Evolutionary conservation across 2,329 filamentous ascomycete species (phyloP).

Genomic region (Capronia epimyces): DNA sequence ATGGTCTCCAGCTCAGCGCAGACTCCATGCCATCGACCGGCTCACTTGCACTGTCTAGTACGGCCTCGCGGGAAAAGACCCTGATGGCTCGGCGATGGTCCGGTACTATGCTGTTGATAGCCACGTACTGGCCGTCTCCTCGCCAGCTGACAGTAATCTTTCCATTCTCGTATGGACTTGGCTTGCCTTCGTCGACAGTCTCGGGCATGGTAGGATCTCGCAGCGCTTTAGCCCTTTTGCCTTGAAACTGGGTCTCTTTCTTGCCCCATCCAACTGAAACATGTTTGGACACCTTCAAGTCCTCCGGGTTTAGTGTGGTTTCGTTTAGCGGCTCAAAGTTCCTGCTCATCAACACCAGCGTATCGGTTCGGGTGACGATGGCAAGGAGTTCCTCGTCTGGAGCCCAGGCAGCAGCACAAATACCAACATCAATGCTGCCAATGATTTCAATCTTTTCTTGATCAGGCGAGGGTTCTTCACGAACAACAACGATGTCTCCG

Average conservation of each 20-base stretch:
- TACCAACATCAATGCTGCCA: constrained; percentile 87
- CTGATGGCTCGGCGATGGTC: constrained; percentile 71
- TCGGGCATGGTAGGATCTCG: constrained; percentile 93
- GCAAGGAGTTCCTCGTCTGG: constrained; percentile 88
- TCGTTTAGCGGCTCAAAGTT: constrained; percentile 80
- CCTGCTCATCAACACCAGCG: constrained; percentile 85
- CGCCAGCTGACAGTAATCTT: constrained; percentile 78
- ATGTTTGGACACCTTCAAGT: constrained; percentile 82
- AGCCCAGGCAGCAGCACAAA: constrained; percentile 85
- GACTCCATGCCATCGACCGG: constrained; percentile 88
- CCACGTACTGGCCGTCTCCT: constrained; percentile 86
- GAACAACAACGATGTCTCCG: constrained; percentile 82
- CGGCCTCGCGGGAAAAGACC: constrained; percentile 84
- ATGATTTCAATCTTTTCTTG: constrained; percentile 89
- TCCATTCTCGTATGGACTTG: constrained; percentile 69
- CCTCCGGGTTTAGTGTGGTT: constrained; percentile 64
- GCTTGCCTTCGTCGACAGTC: constrained; percentile 73
- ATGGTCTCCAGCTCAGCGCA: constrained; percentile 82
- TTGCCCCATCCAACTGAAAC: constrained; percentile 98
- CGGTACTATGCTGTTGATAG: constrained; percentile 72
- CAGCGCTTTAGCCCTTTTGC: constrained; percentile 77
- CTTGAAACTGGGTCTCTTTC: constrained; percentile 95
- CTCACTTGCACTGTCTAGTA: constrained; percentile 88
- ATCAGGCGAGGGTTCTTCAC: constrained; percentile 61
- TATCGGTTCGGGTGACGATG: constrained; percentile 72